Evolutionary conservation across 2,329 filamentous ascomycete species (phyloP).

Genomic region (Fusarium proliferatum): DNA sequence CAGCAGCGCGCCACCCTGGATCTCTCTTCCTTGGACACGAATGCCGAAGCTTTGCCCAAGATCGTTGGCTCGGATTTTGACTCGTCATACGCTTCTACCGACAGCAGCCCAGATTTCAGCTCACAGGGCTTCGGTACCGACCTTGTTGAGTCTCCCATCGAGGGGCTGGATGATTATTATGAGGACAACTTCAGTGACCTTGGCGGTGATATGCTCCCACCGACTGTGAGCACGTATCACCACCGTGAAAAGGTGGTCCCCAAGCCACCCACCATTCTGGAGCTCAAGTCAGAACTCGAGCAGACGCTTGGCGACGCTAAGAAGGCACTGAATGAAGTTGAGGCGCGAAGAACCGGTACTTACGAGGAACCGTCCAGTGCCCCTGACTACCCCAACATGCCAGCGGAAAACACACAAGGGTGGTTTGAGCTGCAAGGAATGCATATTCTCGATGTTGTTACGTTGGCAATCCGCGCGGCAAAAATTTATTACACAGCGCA

Average conservation of each 20-base stretch:
- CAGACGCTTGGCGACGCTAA: conserved; percentile 76
- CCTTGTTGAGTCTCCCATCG: conserved; percentile 61
- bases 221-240: conserved; percentile 95
- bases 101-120: conserved; percentile 67
- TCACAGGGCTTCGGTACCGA: conserved; percentile 53
- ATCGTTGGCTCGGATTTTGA: conserved; percentile 63
- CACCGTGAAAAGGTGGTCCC: conserved; percentile 83
- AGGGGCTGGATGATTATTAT: conserved; percentile 60
- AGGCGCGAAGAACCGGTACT: conserved; percentile 50
- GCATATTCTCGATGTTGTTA: conserved; percentile 91
- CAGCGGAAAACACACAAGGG: conserved; percentile 65
- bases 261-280: conserved; percentile 83
- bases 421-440: conserved; percentile 92
- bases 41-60: conserved; percentile 48
- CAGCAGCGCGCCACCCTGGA: conserved; percentile 69
- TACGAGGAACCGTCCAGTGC: conserved; percentile 45
- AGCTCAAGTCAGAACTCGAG: conserved; percentile 76
- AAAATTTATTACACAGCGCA: conserved; percentile 97
- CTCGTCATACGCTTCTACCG: conserved; percentile 69
- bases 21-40: conserved; percentile 61
- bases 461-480: conserved; percentile 92
- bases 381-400: conserved; percentile 52
- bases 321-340: conserved; percentile 72
- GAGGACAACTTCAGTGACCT: conserved; percentile 70
- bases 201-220: conserved; percentile 88